A percentile compares a stretch with the other conserved stretches of the same genome.
Conservation (phyloP, 1,139 yeast species). For the Hemisphaericaspora xylofermentans region DNA sequence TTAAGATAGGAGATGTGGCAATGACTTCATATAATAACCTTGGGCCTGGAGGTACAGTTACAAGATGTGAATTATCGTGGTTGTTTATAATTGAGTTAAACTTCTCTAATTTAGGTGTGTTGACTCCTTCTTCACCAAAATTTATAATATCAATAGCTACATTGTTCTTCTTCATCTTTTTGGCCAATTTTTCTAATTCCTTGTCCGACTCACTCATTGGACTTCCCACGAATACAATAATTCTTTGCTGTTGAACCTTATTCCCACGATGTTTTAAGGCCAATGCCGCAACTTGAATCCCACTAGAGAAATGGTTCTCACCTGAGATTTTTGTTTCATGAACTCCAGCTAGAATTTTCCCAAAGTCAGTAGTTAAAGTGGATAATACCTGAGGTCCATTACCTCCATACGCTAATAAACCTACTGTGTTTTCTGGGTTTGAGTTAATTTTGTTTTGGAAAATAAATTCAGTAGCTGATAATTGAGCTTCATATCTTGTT, state of each 20-base stretch:
- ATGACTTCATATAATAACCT: slow-evolving; percentile 72
- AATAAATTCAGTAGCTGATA: slow-evolving; percentile 86
- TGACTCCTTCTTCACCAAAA: slow-evolving; percentile 84
- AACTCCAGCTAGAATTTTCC: slow-evolving; percentile 82
- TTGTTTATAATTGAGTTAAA: slow-evolving; percentile 72
- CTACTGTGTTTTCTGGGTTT: slow-evolving; percentile 94
- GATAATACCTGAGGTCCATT: slow-evolving; percentile 81
- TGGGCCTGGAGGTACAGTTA: slow-evolving; percentile 89
- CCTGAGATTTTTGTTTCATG: slow-evolving; percentile 82
- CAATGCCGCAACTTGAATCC: slow-evolving; percentile 94
- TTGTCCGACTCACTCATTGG: slow-evolving; percentile 73
- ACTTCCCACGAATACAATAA: slow-evolving; percentile 85
- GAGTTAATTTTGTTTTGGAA: slow-evolving; percentile 84
- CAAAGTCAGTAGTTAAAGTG: slow-evolving; percentile 85
- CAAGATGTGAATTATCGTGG: slow-evolving; percentile 80
- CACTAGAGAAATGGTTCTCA: slow-evolving; percentile 66
- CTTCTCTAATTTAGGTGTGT: slow-evolving; percentile 77
- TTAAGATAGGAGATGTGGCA: slow-evolving; percentile 66
- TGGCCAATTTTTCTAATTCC: slow-evolving; percentile 81
- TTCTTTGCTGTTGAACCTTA: slow-evolving; percentile 87
- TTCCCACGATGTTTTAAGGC: slow-evolving; percentile 96
- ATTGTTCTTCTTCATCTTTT: slow-evolving; percentile 90
- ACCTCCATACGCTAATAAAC: slow-evolving; percentile 86
- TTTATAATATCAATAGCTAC: slow-evolving; percentile 87
- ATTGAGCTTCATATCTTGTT: slow-evolving; percentile 88